A percentile compares a stretch with the other conserved stretches of the same genome.
These are phyloP conservation scores for Dendrobium nobile DNA, from an alignment of 106 monocot species.

Conservation along the genomic window DNA sequence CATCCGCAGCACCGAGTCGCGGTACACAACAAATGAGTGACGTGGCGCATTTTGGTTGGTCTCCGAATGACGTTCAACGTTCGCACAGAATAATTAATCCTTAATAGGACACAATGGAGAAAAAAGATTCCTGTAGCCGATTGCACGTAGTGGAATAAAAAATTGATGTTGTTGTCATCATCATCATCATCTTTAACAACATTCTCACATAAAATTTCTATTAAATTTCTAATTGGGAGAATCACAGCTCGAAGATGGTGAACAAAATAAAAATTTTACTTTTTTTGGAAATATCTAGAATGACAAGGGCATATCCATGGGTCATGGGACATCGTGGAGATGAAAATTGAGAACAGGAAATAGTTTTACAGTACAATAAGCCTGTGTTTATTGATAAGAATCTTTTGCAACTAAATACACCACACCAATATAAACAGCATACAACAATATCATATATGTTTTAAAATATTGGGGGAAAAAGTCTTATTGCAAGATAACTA, in stretches of 20 bases:
- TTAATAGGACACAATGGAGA: too few species aligned
- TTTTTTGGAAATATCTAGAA: background rate
- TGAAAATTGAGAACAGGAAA: background rate
- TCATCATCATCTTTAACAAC: background rate
- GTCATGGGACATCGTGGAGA: background rate
- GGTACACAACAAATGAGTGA: too few species aligned
- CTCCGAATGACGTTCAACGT: too few species aligned
- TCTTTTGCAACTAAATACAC: background rate
- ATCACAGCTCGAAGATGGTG: background rate
- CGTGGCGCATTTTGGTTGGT: too few species aligned
- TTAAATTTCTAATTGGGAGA: too few species aligned
- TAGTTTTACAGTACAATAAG: background rate
- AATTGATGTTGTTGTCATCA: too few species aligned
- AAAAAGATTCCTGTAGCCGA: too few species aligned
- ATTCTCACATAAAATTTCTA: background rate
- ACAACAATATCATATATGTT: background rate
- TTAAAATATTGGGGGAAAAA: background rate
- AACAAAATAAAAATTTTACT: background rate
- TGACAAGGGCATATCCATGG: background rate
- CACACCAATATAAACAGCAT: background rate
- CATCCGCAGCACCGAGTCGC: too few species aligned
- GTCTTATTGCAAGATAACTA: background rate
- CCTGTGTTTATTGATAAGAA: background rate
- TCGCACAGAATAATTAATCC: too few species aligned
- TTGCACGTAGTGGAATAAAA: too few species aligned